Conservation (phyloP, 257 asterid species). For the Scutellaria minor region DNA sequence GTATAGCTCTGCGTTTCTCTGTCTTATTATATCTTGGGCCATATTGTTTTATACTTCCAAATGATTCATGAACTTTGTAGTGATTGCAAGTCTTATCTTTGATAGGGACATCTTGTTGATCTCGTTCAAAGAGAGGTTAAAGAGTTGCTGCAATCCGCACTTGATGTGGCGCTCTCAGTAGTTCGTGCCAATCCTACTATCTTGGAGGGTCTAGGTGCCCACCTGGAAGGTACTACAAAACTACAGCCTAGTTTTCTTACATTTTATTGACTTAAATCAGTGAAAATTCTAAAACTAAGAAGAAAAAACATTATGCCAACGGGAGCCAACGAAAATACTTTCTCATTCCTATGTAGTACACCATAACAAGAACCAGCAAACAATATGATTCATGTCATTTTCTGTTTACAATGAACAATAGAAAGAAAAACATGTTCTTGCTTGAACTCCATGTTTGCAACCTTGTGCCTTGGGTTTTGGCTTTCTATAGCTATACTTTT, state of each 20-base stretch:
- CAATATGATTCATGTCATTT: not conserved
- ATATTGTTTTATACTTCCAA: constrained; percentile 21
- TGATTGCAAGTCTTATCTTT: constrained; percentile 32
- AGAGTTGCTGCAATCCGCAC: constrained; percentile 85
- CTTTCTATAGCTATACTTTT: too few relatives aligned
- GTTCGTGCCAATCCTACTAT: constrained; percentile 90
- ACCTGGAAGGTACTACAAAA: constrained; percentile 70
- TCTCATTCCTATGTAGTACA: not conserved
- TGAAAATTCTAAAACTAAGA: not conserved
- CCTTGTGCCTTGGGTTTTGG: not conserved
- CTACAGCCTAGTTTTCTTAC: constrained; percentile 17
- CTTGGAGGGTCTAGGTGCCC: constrained; percentile 92
- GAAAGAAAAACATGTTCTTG: constrained; percentile 1
- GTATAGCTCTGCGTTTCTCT: constrained; percentile 46
- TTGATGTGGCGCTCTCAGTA: constrained; percentile 85
- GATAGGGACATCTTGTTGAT: constrained; percentile 94
- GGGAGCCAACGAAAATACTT: not conserved
- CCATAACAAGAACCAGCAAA: not conserved
- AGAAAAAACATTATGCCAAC: not conserved
- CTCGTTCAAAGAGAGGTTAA: constrained; percentile 94
- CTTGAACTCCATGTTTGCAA: not conserved
- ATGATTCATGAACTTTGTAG: constrained; percentile 20
- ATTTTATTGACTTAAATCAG: not conserved
- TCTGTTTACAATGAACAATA: not conserved
- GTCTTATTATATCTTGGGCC: not conserved